Evolutionary conservation across 805 yeast species (phyloP).

Genomic region (Clavispora vitiphila): DNA sequence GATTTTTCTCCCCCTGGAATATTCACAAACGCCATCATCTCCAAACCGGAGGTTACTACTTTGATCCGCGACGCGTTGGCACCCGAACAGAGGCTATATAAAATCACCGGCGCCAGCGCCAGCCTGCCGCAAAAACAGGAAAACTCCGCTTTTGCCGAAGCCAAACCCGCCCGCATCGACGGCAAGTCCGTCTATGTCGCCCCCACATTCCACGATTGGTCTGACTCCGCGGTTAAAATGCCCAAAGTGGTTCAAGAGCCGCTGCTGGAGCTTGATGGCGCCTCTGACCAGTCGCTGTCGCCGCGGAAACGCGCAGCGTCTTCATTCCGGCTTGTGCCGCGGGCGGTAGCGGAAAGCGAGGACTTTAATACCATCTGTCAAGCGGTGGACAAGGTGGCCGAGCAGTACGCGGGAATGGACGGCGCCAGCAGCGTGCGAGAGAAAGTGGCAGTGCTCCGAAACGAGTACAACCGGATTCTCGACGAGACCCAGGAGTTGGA

Average conservation of each 20-base stretch:
- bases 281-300: slow-evolving; percentile 8
- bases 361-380: slow-evolving; percentile 40
- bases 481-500: slow-evolving; percentile 41
- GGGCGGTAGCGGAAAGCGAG: slow-evolving; percentile 18
- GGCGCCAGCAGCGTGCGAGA: slow-evolving; percentile 1
- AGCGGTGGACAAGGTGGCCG: slow-evolving; percentile 5
- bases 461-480: slow-evolving; percentile 29
- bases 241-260: slow-evolving; percentile 16
- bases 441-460: slow-evolving; percentile 17
- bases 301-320: slow-evolving; percentile 9
- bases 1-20: slow-evolving; percentile 56
- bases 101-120: slow-evolving; percentile 23
- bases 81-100: slow-evolving; percentile 48
- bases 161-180: slow-evolving; percentile 39
- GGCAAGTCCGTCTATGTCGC: slow-evolving; percentile 37
- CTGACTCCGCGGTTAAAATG: slow-evolving; percentile 24
- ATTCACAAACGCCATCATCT: slow-evolving; percentile 58
- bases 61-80: slow-evolving; percentile 56
- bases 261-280: not conserved
- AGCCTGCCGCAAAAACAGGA: slow-evolving; percentile 5
- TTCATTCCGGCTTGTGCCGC: slow-evolving; percentile 4
- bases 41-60: slow-evolving; percentile 47
- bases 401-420: slow-evolving; percentile 6
- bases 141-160: slow-evolving; percentile 4
- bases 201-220: slow-evolving; percentile 26